Base-by-base conservation (phyloP, 1,284 basidiomycete species). In the Leccinum holopus region DNA sequence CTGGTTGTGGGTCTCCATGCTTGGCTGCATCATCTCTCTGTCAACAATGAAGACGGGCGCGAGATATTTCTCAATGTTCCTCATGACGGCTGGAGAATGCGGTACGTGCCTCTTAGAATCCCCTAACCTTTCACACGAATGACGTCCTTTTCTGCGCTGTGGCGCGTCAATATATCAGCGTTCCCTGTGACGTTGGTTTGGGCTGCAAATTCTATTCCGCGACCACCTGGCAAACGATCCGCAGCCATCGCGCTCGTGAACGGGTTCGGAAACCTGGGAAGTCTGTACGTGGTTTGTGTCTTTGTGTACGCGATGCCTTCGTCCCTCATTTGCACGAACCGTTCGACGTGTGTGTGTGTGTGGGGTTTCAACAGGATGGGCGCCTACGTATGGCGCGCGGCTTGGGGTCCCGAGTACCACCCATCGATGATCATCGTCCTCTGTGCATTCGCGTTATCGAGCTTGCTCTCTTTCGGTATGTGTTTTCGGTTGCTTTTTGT, bases 21-120 rank as follows among this genome's bases (percentile, higher is more conserved):
- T 87, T 11, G 88, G 84, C 0, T 90, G 84, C 67, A 83, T 90
- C 65, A 86, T 90, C 62, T 83, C 81, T 5, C 71, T 87, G n/a
- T 81, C 80, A 1, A 88, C 87, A 0, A 80, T 81, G 75, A 78
- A 77, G 6, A 79, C 80, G 5, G 82, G 76, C 0, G 85, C 79
- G 3, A 81, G 88, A 60, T 90, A 91, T 68, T 76, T 91, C 51
- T 80, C 84, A 0, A 75, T 90, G 72, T 90, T 90, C 75, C 76
- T 88, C 33, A 86, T 88, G 86, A 81, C 86, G 0, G 73, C 72
- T 58, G 85, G 86, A 11, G 55, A 84, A 84, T 67, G 77, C 76
- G 86, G 85, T 83, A 57, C 49, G 81, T 73, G 16, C 5, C 11
- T 30, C 33, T n/a, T 30, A 18, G 8, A 39, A 11, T 56, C 1